Conservation (phyloP, 495 filamentous ascomycete genomes). For the Neurospora sp. region DNA sequence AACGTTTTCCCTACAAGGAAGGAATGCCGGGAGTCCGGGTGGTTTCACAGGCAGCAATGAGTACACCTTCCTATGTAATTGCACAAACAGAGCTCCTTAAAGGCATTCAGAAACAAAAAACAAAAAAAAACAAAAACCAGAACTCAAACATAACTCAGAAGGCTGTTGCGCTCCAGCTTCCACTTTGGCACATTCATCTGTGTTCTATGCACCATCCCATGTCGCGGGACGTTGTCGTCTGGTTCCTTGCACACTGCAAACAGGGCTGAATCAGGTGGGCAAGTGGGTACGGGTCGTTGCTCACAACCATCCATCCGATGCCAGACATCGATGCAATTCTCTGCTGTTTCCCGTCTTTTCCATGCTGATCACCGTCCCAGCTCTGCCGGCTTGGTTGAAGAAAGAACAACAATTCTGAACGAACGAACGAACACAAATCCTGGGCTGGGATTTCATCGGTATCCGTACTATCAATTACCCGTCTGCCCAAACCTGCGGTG, state of each 20-base stretch:
- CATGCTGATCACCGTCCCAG: not conserved
- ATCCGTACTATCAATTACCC: not conserved
- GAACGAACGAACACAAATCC: not conserved
- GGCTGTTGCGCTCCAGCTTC: not conserved
- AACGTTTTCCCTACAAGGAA: not conserved
- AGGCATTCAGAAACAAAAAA: not conserved
- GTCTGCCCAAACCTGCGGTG: not conserved
- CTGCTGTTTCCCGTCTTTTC: not conserved
- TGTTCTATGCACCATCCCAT: not conserved
- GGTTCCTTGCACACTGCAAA: not conserved
- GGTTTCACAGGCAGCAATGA: not conserved
- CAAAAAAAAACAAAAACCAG: not conserved
- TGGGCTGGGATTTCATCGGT: not conserved
- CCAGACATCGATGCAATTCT: not conserved
- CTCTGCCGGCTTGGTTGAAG: not conserved
- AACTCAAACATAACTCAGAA: not conserved
- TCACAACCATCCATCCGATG: not conserved
- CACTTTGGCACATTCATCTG: not conserved
- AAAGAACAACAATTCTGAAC: not conserved
- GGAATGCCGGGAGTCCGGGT: not conserved
- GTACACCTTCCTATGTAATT: not conserved
- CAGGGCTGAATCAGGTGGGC: not conserved
- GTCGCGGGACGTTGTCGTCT: not conserved
- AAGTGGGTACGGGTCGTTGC: not conserved
- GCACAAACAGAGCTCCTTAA: not conserved